Evolutionary conservation across 2,329 filamentous ascomycete species (phyloP).

Genomic region (Aspergillus quadricinctus): DNA sequence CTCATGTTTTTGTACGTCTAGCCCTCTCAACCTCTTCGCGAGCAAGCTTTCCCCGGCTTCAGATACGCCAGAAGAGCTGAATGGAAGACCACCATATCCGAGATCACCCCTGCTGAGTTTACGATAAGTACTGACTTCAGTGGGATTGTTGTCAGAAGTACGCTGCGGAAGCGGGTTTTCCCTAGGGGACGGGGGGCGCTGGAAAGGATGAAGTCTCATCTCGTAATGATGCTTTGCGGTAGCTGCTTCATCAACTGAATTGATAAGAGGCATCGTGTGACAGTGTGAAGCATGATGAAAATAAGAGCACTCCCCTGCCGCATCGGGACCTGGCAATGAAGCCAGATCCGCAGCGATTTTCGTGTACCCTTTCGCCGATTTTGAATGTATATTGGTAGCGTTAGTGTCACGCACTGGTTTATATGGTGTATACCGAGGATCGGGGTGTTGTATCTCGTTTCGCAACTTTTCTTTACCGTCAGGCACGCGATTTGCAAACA

Average conservation of each 20-base stretch:
- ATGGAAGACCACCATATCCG: constrained; percentile 58
- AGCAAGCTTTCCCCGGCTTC: constrained; percentile 62
- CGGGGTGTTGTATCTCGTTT: constrained; percentile 84
- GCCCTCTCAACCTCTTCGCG: constrained; percentile 62
- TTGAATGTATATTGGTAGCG: constrained; percentile 42
- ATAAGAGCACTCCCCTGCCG: constrained; percentile 2
- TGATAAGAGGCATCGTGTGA: background rate
- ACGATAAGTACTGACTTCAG: constrained; percentile 49
- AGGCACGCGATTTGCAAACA: constrained; percentile 93
- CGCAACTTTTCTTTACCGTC: constrained; percentile 89
- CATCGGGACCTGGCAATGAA: constrained; percentile 5
- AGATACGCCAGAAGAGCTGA: constrained; percentile 37
- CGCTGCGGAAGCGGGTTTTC: constrained; percentile 19
- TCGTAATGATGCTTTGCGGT: background rate
- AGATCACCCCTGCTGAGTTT: constrained; percentile 65
- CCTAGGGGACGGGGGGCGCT: constrained; percentile 14
- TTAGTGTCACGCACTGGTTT: constrained; percentile 56
- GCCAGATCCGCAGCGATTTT: constrained; percentile 53
- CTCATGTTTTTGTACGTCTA: constrained; percentile 48
- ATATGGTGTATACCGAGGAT: constrained; percentile 81
- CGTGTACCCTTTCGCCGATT: constrained; percentile 55
- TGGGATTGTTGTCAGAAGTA: constrained; percentile 24
- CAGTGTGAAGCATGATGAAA: constrained; percentile 7
- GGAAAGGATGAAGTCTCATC: constrained; percentile 15
- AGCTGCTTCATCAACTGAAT: background rate